Conservation (phyloP, 73 alveolate species). For the Tetrahymena malaccensis region DNA sequence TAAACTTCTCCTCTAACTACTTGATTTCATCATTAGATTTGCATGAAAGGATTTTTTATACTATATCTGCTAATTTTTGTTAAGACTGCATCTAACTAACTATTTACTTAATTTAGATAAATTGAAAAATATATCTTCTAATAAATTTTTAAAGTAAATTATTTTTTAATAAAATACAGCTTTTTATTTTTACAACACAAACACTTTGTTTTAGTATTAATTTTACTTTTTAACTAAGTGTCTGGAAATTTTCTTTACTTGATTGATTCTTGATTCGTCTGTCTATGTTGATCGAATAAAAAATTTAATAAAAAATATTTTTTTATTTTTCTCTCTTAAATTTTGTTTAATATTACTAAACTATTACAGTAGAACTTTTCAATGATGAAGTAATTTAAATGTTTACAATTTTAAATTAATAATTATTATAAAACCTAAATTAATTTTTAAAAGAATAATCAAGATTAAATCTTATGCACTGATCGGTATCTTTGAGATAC, state of each 20-base stretch:
- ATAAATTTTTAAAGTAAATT: background rate
- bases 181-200: background rate
- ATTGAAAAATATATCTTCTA: background rate
- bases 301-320: too few relatives aligned
- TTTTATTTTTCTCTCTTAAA: too few relatives aligned
- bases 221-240: background rate
- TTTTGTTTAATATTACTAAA: too few relatives aligned
- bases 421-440: too few relatives aligned
- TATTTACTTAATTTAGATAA: background rate
- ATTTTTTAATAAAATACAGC: background rate
- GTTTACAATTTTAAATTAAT: too few relatives aligned
- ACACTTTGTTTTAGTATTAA: background rate
- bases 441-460: too few relatives aligned
- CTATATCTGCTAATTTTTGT: background rate
- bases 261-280: background rate
- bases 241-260: background rate
- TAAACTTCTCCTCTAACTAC: background rate
- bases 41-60: background rate
- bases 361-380: too few relatives aligned
- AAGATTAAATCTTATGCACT: too few relatives aligned
- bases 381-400: too few relatives aligned
- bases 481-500: too few relatives aligned
- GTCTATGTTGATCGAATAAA: too few relatives aligned
- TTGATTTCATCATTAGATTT: background rate
- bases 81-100: background rate